These are phyloP conservation scores for Psilocybe sp. DNA, from an alignment of 768 basidiomycete genomes.

Conservation along the genomic window DNA sequence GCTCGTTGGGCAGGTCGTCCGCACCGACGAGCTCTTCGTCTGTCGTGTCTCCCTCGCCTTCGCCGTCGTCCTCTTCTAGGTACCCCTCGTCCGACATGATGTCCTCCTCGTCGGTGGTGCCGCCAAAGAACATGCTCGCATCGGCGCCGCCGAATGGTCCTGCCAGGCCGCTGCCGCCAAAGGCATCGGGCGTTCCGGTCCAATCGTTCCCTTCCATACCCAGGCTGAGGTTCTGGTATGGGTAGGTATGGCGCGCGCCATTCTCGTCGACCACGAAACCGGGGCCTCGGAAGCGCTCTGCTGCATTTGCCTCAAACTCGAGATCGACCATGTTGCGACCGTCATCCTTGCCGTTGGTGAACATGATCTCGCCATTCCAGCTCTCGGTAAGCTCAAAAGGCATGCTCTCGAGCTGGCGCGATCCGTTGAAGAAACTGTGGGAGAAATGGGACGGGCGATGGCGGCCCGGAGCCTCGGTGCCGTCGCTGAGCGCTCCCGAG, in stretches of 20 bases:
- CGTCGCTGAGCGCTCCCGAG: slow-evolving; percentile 25
- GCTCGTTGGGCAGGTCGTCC: slow-evolving; percentile 69
- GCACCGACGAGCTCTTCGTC: slow-evolving; percentile 83
- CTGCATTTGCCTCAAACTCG: slow-evolving; percentile 64
- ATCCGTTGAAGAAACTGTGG: slow-evolving; percentile 3
- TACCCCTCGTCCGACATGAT: slow-evolving; percentile 46
- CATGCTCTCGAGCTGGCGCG: slow-evolving; percentile 34
- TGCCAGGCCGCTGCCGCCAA: too few relatives aligned
- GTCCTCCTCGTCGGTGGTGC: slow-evolving; percentile 36
- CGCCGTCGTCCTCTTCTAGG: slow-evolving; percentile 47
- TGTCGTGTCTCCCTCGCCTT: slow-evolving; percentile 56
- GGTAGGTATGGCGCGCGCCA: neutral
- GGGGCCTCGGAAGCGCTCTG: slow-evolving; percentile 29
- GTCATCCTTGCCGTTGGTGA: slow-evolving; percentile 62
- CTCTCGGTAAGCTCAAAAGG: slow-evolving; percentile 68
- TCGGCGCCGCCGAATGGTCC: slow-evolving; percentile 32
- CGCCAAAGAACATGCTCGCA: slow-evolving; percentile 29
- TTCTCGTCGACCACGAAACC: slow-evolving; percentile 1
- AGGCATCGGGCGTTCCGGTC: too few relatives aligned
- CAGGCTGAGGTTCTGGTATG: too few relatives aligned
- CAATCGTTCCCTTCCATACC: too few relatives aligned
- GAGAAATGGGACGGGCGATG: slow-evolving; percentile 2
- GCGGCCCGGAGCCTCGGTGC: slow-evolving; percentile 24
- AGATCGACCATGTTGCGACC: slow-evolving; percentile 60
- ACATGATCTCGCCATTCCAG: slow-evolving; percentile 76